These are phyloP conservation scores for Skeletonema costatum DNA, from an alignment of 108 stramenopile species.

Conservation along the genomic window DNA sequence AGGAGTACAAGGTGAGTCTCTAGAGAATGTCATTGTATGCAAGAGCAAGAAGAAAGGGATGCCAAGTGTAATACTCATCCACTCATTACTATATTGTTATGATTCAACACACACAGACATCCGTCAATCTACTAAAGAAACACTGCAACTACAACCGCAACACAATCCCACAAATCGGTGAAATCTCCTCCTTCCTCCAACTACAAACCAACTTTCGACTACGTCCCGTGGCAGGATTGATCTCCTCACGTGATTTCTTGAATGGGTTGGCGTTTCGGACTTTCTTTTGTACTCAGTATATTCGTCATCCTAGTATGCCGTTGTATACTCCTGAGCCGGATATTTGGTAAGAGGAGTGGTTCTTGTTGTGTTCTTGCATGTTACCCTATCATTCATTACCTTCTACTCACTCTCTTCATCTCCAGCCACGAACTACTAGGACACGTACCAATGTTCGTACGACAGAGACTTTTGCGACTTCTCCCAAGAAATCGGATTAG, in stretches of 20 bases:
- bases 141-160: slow-evolving; percentile 86
- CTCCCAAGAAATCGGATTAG: slow-evolving; percentile 95
- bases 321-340: slow-evolving; percentile 96
- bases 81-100: background rate
- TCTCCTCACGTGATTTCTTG: slow-evolving; percentile 95
- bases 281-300: slow-evolving; percentile 97
- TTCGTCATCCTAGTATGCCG: slow-evolving; percentile 87
- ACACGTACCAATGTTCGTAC: slow-evolving; percentile 98
- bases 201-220: slow-evolving; percentile 83
- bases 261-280: slow-evolving; percentile 95
- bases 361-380: slow-evolving; percentile 3
- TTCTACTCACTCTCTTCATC: background rate
- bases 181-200: slow-evolving; percentile 85
- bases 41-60: background rate
- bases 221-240: slow-evolving; percentile 94
- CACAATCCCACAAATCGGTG: slow-evolving; percentile 86
- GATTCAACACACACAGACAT: slow-evolving; percentile 25
- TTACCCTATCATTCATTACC: background rate
- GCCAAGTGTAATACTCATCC: background rate
- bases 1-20: slow-evolving; percentile 79
- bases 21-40: background rate
- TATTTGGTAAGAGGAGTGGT: slow-evolving; percentile 86
- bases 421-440: slow-evolving; percentile 56
- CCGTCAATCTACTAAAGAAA: slow-evolving; percentile 75
- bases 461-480: slow-evolving; percentile 97